These are phyloP conservation scores for Vitis vinifera DNA, from an alignment of 164 flowering plant species.

Conservation along the genomic window DNA sequence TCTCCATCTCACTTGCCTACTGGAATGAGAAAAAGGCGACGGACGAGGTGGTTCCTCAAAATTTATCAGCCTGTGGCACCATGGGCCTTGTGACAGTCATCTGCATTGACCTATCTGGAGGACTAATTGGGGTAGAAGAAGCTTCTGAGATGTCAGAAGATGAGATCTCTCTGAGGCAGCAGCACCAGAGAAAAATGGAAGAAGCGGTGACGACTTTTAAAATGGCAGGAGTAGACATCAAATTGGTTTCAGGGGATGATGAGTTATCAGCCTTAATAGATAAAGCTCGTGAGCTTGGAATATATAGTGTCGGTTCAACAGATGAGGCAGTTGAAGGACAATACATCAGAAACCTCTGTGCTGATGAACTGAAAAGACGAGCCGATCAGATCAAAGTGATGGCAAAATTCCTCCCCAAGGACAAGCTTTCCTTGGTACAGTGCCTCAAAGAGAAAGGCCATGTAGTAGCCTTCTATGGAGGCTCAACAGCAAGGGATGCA, in stretches of 20 bases:
- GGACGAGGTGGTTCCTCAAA: constrained; percentile 3
- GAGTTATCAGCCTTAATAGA: constrained; percentile 4
- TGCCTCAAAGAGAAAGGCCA: constrained; percentile 14
- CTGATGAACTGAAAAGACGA: neutral
- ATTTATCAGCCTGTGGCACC: constrained; percentile 16
- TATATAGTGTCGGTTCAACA: neutral
- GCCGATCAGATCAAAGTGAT: constrained; percentile 11
- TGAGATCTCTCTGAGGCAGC: constrained; percentile 15
- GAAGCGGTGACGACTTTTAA: constrained; percentile 3
- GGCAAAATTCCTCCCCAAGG: constrained; percentile 17
- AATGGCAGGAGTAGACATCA: constrained; percentile 21
- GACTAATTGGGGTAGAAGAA: constrained; percentile 10
- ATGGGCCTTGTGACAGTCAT: constrained; percentile 20
- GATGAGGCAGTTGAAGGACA: neutral
- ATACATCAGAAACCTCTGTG: neutral
- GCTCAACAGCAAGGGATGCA: constrained; percentile 13
- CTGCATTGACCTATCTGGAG: constrained; percentile 16
- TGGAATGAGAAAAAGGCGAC: constrained; percentile 13
- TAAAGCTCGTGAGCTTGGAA: constrained; percentile 11
- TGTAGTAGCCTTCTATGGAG: constrained; percentile 22
- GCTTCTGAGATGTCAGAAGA: constrained; percentile 4
- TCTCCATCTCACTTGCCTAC: constrained; percentile 11
- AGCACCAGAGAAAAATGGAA: constrained; percentile 9
- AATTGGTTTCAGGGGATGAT: constrained; percentile 22
- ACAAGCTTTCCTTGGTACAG: constrained; percentile 18